A percentile compares a stretch with the other conserved stretches of the same genome.
Conservation (phyloP, 2,329 filamentous ascomycete species). For the Penicillium brasilianum region DNA sequence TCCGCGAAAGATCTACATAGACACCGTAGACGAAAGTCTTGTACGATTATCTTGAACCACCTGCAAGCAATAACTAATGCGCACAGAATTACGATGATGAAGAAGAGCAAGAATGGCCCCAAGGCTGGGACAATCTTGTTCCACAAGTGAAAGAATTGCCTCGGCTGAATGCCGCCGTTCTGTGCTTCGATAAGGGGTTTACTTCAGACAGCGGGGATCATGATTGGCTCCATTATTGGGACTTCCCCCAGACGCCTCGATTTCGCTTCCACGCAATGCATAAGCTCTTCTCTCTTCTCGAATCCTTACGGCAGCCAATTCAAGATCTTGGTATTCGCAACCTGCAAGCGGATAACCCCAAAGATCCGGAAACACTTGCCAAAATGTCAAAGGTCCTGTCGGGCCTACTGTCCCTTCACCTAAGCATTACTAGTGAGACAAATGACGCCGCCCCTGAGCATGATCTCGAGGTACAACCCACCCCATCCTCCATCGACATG, state of each 20-base stretch:
- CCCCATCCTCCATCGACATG: neutral
- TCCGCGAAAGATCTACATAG: constrained; percentile 18
- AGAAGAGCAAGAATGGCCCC: constrained; percentile 10
- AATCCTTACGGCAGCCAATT: constrained; percentile 16
- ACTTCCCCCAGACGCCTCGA: constrained; percentile 13
- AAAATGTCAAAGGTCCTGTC: constrained; percentile 13
- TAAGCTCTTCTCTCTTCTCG: constrained; percentile 12
- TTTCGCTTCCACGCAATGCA: constrained; percentile 15
- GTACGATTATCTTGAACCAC: constrained; percentile 12
- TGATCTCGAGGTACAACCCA: constrained; percentile 17
- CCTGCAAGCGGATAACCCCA: constrained; percentile 15
- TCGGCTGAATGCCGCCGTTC: constrained; percentile 12
- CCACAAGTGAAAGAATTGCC: constrained; percentile 8
- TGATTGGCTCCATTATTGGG: neutral
- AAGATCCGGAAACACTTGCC: constrained; percentile 12
- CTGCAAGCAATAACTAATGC: constrained; percentile 12
- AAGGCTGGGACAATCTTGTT: constrained; percentile 13
- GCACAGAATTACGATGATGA: constrained; percentile 12
- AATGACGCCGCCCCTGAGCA: constrained; percentile 13
- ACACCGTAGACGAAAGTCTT: constrained; percentile 15
- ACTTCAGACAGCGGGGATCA: neutral
- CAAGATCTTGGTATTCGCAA: constrained; percentile 20
- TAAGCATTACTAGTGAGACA: constrained; percentile 15
- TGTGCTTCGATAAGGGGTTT: constrained; percentile 16
- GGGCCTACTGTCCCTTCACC: constrained; percentile 12